Percentiles rank a stretch among this genome's conserved stretches.
These are phyloP conservation scores for Penicillium sp. DNA, from an alignment of 2,329 filamentous ascomycete genomes.

Conservation along the genomic window DNA sequence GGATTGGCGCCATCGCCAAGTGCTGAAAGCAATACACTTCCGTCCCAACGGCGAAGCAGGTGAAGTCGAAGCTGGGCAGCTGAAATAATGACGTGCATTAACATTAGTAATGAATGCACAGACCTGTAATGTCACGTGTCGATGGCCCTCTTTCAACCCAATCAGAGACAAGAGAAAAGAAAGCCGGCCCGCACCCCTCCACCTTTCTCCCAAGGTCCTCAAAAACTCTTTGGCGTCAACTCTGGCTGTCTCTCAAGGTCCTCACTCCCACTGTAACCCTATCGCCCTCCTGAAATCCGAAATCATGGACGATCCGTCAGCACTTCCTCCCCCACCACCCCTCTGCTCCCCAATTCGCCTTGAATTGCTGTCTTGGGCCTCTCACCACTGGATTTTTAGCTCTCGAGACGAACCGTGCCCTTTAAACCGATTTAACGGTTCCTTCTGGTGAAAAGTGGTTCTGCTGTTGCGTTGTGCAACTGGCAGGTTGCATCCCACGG, in stretches of 20 bases:
- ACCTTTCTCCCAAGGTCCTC: constrained; percentile 40
- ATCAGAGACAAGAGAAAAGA: neutral
- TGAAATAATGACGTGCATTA: neutral
- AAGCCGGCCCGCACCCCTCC: neutral
- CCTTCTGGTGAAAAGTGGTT: neutral
- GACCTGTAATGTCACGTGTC: neutral
- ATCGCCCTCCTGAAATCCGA: constrained; percentile 14
- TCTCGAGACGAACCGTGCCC: constrained; percentile 13
- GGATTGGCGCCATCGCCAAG: constrained; percentile 76
- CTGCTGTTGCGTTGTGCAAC: neutral
- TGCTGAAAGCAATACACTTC: neutral
- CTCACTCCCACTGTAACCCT: constrained; percentile 28
- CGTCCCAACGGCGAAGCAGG: neutral
- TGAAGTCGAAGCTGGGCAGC: neutral
- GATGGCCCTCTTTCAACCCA: neutral
- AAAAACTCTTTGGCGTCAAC: constrained; percentile 32
- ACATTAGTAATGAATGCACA: neutral
- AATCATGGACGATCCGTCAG: constrained; percentile 19
- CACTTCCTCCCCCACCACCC: constrained; percentile 1
- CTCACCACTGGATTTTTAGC: constrained; percentile 1
- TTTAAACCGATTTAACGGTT: constrained; percentile 5
- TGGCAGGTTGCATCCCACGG: constrained; percentile 1
- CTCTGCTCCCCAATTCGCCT: constrained; percentile 1
- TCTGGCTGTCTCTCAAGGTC: constrained; percentile 36
- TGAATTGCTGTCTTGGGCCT: constrained; percentile 15